These are phyloP conservation scores for Phaffia rhodozyma DNA, from an alignment of 1,284 basidiomycete genomes.

Conservation along the genomic window DNA sequence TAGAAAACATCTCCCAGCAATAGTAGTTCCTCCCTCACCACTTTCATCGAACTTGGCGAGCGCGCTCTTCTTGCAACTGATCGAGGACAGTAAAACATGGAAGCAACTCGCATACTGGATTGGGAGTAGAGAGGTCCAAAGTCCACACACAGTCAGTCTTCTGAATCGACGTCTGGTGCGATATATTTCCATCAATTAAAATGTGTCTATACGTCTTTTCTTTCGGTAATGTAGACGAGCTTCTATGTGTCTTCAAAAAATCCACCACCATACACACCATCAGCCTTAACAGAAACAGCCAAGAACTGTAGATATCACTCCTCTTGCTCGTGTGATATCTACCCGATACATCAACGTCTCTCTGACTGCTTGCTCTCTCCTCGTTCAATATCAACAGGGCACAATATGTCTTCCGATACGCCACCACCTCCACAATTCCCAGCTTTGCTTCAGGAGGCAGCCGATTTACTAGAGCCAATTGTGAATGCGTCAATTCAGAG, in stretches of 20 bases:
- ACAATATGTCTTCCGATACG: constrained; percentile 63
- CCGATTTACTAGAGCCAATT: constrained; percentile 55
- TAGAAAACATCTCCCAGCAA: constrained; percentile 37
- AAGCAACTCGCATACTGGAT: constrained; percentile 29
- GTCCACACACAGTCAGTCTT: constrained; percentile 60
- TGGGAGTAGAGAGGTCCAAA: constrained; percentile 34
- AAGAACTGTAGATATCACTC: constrained; percentile 16
- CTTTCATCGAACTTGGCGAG: constrained; percentile 46
- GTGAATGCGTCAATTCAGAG: constrained; percentile 62
- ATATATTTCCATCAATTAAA: constrained; percentile 1
- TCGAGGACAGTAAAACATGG: constrained; percentile 32
- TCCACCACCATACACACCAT: constrained; percentile 2
- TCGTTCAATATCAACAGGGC: constrained; percentile 13
- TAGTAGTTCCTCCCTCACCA: constrained; percentile 45
- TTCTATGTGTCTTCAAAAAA: constrained; percentile 13
- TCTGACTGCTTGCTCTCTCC: neutral
- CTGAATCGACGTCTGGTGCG: constrained; percentile 46
- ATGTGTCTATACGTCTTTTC: neutral
- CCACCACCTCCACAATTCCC: constrained; percentile 52
- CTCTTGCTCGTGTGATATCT: neutral
- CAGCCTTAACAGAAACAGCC: constrained; percentile 58
- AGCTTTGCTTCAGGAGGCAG: constrained; percentile 62
- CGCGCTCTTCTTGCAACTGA: constrained; percentile 46
- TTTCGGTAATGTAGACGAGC: constrained; percentile 6
- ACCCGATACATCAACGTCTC: neutral